Conservation (phyloP, 2,329 filamentous ascomycete genomes). For the Ceratocystis destructans region DNA sequence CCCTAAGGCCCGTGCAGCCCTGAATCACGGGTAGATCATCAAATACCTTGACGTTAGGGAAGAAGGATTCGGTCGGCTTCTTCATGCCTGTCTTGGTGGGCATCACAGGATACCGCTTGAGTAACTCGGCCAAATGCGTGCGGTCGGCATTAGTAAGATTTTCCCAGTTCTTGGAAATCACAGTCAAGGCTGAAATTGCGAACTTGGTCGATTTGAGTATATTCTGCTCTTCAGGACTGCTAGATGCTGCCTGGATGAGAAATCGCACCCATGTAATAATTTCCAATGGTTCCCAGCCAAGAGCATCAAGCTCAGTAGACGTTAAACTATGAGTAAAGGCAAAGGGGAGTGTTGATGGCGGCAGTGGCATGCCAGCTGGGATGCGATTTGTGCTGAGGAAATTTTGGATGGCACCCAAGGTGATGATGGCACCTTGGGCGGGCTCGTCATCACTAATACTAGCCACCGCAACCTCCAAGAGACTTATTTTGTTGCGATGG, state of each 20-base stretch:
- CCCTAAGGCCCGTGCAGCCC: conserved; percentile 66
- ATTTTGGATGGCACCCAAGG: conserved; percentile 58
- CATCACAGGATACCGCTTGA: conserved; percentile 60
- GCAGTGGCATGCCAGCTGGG: conserved; percentile 66
- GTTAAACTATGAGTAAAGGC: conserved; percentile 62
- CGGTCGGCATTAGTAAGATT: conserved; percentile 17
- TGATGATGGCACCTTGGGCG: conserved; percentile 56
- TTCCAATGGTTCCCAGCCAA: conserved; percentile 78
- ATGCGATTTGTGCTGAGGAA: conserved; percentile 69
- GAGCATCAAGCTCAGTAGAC: conserved; percentile 54
- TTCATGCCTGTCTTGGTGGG: conserved; percentile 87
- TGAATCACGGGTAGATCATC: conserved; percentile 79
- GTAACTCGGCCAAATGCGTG: conserved; percentile 27
- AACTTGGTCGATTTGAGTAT: conserved; percentile 61
- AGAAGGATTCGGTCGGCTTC: conserved; percentile 75
- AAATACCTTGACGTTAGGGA: conserved; percentile 85
- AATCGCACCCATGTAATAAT: conserved; percentile 76
- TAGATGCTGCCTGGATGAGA: conserved; percentile 54
- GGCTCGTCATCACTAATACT: conserved; percentile 46
- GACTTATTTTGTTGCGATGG: conserved; percentile 45
- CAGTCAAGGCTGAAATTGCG: conserved; percentile 58
- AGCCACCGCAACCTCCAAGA: conserved; percentile 71
- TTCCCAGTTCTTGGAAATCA: conserved; percentile 86
- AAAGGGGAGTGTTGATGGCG: conserved; percentile 70
- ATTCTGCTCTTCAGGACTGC: conserved; percentile 48